phyloP scores from a whole-genome alignment of 2,329 filamentous ascomycete genomes.

The Colletotrichum ledebouriae region DNA sequence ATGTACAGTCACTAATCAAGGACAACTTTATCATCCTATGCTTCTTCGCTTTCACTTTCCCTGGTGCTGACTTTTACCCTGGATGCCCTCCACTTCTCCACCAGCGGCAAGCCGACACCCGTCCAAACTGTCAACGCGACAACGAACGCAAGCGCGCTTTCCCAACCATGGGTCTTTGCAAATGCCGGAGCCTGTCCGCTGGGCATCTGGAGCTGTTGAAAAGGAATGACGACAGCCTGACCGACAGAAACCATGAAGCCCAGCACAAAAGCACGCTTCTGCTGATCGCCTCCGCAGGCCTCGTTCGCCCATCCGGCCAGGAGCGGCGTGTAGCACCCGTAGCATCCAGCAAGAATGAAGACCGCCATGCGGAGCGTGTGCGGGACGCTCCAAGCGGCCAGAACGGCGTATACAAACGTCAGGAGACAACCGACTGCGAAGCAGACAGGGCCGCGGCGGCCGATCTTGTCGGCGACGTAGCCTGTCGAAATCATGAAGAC shows the following conservation, averaged over 20 bases:
- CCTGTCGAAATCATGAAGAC: conserved; percentile 56
- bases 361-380: conserved; percentile 54
- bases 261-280: conserved; percentile 57
- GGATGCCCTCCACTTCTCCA: conserved; percentile 44
- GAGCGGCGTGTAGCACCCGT: conserved; percentile 58
- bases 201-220: conserved; percentile 55
- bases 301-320: conserved; percentile 58
- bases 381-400: conserved; percentile 55
- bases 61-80: conserved; percentile 28
- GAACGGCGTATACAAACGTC: conserved; percentile 53
- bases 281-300: conserved; percentile 57
- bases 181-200: conserved; percentile 54
- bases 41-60: conserved; percentile 35
- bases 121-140: conserved; percentile 53
- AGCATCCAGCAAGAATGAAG: conserved; percentile 56
- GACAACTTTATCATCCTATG: background rate
- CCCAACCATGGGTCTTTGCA: conserved; percentile 53
- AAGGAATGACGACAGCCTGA: conserved; percentile 54
- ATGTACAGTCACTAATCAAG: background rate
- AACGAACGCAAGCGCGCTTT: conserved; percentile 50
- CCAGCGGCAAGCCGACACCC: conserved; percentile 47
- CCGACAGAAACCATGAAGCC: conserved; percentile 56
- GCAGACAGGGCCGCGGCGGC: conserved; percentile 53
- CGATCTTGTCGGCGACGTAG: conserved; percentile 53
- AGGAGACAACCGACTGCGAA: conserved; percentile 52